Conservation (phyloP, 164 flowering plant genomes). For the Vitis rupestris region DNA sequence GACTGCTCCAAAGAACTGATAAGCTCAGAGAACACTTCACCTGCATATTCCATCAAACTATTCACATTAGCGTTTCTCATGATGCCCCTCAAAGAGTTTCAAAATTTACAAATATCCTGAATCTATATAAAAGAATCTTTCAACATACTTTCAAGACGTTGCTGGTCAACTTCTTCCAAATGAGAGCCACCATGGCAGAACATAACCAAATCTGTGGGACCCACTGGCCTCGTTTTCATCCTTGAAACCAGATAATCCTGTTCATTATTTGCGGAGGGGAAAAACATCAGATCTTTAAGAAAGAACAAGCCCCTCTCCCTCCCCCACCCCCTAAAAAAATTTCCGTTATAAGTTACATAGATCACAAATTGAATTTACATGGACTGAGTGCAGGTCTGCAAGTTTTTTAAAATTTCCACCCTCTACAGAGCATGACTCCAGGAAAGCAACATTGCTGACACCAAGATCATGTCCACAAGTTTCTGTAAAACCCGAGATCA, state of each 20-base stretch:
- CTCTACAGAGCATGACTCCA: constrained; percentile 60
- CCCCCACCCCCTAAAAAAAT: background rate
- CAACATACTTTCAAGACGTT: constrained; percentile 55
- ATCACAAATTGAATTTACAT: constrained; percentile 40
- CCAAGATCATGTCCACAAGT: constrained; percentile 50
- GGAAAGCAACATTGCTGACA: constrained; percentile 42
- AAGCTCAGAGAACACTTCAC: constrained; percentile 54
- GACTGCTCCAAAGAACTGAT: constrained; percentile 61
- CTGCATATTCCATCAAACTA: constrained; percentile 42
- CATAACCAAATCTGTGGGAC: constrained; percentile 57
- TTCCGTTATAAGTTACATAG: background rate
- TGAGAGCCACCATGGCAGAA: constrained; percentile 49
- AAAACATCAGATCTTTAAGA: constrained; percentile 1
- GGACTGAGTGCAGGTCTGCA: constrained; percentile 46
- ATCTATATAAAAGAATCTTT: background rate
- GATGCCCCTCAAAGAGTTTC: background rate
- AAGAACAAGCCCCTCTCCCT: background rate
- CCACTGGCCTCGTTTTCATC: constrained; percentile 38
- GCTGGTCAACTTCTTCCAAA: constrained; percentile 28
- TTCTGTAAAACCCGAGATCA: constrained; percentile 63
- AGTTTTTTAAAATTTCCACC: constrained; percentile 50
- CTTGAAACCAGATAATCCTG: constrained; percentile 68
- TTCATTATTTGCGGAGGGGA: constrained; percentile 1
- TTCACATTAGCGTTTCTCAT: background rate
- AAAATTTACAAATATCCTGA: background rate